phyloP scores from a whole-genome alignment of 441 rosid genomes.

The Rhodomyrtus psidioides region DNA sequence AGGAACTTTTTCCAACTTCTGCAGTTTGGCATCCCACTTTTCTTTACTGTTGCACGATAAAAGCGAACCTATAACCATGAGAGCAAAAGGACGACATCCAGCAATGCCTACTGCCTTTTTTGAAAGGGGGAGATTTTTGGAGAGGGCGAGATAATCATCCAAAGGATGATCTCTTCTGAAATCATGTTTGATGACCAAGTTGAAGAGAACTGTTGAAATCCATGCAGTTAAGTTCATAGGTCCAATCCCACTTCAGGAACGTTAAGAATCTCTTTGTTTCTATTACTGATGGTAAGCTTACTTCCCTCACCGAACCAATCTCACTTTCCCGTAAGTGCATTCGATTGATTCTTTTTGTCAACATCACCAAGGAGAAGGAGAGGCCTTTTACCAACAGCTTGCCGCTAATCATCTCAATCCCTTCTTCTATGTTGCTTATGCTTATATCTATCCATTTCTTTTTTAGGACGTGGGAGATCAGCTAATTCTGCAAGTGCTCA shows the following conservation, averaged over 20 bases:
- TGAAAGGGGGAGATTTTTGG: too few relatives aligned
- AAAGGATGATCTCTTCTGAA: not conserved
- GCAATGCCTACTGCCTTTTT: not conserved
- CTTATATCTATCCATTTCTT: not conserved
- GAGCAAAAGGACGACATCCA: not conserved
- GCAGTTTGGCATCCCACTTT: not conserved
- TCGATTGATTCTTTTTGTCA: rapidly evolving
- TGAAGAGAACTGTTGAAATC: not conserved
- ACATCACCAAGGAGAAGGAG: not conserved
- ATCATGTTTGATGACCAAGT: rapidly evolving
- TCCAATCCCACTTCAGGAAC: not conserved
- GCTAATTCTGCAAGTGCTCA: not conserved
- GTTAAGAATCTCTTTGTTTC: not conserved
- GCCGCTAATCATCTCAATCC: not conserved
- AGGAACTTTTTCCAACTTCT: not conserved
- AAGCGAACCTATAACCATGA: not conserved
- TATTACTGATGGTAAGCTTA: not conserved
- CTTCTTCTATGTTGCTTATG: not conserved
- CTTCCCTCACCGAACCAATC: not conserved
- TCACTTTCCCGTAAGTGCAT: rapidly evolving
- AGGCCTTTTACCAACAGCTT: not conserved
- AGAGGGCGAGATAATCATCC: not conserved
- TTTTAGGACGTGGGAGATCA: rapidly evolving
- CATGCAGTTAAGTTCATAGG: not conserved
- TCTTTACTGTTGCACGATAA: not conserved